A percentile compares a stretch with the other conserved stretches of the same genome.
Evolutionary conservation across 495 filamentous ascomycete species (phyloP).

Genomic region (Aspergillus hancockii): DNA sequence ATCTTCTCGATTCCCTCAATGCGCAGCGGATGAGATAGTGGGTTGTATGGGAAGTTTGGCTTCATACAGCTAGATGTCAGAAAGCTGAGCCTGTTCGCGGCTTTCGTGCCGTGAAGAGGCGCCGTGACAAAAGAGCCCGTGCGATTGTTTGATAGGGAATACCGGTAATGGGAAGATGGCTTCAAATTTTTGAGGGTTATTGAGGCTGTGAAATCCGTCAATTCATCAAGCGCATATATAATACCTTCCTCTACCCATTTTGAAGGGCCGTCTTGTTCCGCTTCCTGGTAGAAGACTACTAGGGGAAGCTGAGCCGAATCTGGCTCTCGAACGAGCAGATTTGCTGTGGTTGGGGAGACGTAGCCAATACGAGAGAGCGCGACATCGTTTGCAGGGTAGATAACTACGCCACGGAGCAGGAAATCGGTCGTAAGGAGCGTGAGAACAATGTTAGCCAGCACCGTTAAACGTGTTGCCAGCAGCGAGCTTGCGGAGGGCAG

Average conservation of each 20-base stretch:
- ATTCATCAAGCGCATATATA: constrained; percentile 63
- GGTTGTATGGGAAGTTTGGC: constrained; percentile 83
- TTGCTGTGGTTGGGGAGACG: constrained; percentile 78
- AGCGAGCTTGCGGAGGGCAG: constrained; percentile 61
- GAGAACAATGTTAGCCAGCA: constrained; percentile 68
- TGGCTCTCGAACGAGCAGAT: constrained; percentile 81
- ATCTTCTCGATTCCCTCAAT: constrained; percentile 77
- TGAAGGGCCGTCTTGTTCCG: constrained; percentile 19
- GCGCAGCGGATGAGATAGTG: constrained; percentile 74
- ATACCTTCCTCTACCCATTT: constrained; percentile 67
- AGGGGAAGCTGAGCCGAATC: constrained; percentile 72
- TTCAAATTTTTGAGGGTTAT: constrained; percentile 57
- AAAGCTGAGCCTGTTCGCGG: constrained; percentile 76
- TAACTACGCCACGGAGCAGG: constrained; percentile 64
- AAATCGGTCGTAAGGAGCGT: constrained; percentile 71
- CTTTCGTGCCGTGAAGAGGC: constrained; percentile 60
- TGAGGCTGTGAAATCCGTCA: constrained; percentile 77
- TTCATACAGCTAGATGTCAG: constrained; percentile 90
- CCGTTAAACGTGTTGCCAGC: constrained; percentile 60
- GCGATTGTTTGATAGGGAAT: constrained; percentile 78
- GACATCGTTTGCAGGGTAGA: constrained; percentile 70
- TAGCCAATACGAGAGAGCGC: constrained; percentile 84
- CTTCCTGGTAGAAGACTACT: constrained; percentile 60
- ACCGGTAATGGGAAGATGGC: constrained; percentile 72
- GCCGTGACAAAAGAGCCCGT: constrained; percentile 76